Conservation (phyloP, 371 early-diverging fungal genomes). For the Mortierella sp. region DNA sequence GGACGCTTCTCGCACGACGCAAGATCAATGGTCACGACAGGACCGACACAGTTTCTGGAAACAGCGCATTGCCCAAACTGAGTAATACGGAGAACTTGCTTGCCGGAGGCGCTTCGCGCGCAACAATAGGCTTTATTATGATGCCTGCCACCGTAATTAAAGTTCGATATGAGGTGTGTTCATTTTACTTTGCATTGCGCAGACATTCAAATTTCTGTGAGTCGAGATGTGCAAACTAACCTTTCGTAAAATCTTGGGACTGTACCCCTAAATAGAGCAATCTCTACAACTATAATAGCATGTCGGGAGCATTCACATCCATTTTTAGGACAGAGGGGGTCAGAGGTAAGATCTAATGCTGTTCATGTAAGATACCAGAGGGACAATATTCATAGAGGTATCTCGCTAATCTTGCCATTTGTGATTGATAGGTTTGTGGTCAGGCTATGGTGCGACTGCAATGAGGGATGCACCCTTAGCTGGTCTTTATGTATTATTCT, state of each 20-base stretch:
- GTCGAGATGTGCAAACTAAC: neutral
- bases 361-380: neutral
- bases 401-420: neutral
- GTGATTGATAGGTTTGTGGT: slow-evolving; percentile 77
- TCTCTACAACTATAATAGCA: slow-evolving; percentile 81
- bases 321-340: slow-evolving; percentile 73
- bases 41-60: slow-evolving; percentile 45
- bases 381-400: neutral
- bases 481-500: slow-evolving; percentile 94
- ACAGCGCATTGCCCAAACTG: slow-evolving; percentile 51
- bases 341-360: slow-evolving; percentile 58
- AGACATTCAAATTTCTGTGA: neutral
- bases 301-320: slow-evolving; percentile 71
- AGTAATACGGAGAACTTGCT: slow-evolving; percentile 76
- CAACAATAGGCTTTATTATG: slow-evolving; percentile 86
- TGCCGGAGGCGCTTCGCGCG: slow-evolving; percentile 87
- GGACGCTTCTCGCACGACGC: slow-evolving; percentile 57
- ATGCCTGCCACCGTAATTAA: slow-evolving; percentile 97
- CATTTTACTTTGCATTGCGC: slow-evolving; percentile 3
- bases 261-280: slow-evolving; percentile 71
- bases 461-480: slow-evolving; percentile 96
- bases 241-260: neutral
- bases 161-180: slow-evolving; percentile 89
- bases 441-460: slow-evolving; percentile 92
- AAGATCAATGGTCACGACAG: slow-evolving; percentile 38